Evolutionary conservation across 2,329 filamentous ascomycete species (phyloP), one percentile per base, ranked within the genome.

Genomic region (Stachybotrys elegans): DNA sequence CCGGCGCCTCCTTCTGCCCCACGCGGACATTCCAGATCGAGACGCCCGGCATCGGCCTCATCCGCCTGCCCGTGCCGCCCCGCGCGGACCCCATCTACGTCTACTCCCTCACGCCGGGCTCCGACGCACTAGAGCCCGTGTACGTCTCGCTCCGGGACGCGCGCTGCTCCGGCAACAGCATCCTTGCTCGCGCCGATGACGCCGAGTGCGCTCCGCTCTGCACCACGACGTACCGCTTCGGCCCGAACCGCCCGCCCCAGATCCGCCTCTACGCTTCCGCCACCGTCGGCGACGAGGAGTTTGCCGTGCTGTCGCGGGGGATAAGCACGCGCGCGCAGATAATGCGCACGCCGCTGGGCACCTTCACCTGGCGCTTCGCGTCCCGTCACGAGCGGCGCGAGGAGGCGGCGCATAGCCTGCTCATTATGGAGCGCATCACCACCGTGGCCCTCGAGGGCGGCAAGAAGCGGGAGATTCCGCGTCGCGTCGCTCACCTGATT

Each of bases 311-410:
- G 16, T 52, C 57, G 43, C 58, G 67, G 17, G 69, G 68, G 47
- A 62, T 72, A 53, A 61, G 69, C 4, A 75, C 73, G 13, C 71
- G 77, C 23, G 62, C 70, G 3, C 65, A 69, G 23, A 54, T 50
- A 7, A 73, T 83, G 50, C 58, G 61, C 32, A 71, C 72, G 9
- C 69, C 68, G 9, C 62, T 71, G 29, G 77, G 76, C 14, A 67
- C 60, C 2, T 79, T 79, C 45, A 66, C 72, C 48, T 83, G 80
- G 79, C 67, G 70, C 12, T 82, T 83, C 56, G 69, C 68, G 14
- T 57, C 60, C n/a, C 62, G 63, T 6, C 57, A 59, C 7, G 73
- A 78, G 66, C 73, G 59, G 55, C 68, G 57, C 40, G 71, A 51
- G 45, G 63, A 44, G n/a, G 61, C 65, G 36, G 59, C 63, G 5